A percentile compares a stretch with the other conserved stretches of the same genome.
phyloP scores from a whole-genome alignment of 2,329 filamentous ascomycete species.

The Teratosphaeria pseudoeucalypti region DNA sequence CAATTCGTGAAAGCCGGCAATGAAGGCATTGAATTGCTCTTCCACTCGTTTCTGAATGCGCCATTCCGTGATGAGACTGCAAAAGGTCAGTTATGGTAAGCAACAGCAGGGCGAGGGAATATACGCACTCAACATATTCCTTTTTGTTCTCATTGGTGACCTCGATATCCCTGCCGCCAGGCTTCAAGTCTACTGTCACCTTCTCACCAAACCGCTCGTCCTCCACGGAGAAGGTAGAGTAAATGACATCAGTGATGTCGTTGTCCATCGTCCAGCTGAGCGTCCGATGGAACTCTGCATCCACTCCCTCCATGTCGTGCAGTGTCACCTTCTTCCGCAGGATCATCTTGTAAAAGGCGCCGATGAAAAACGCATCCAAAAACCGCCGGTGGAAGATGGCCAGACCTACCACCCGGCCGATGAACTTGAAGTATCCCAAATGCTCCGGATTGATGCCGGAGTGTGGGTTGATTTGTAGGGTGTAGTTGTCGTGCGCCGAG shows the following conservation, averaged over 20 bases:
- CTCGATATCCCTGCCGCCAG: constrained; percentile 78
- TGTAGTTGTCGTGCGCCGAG: constrained; percentile 99
- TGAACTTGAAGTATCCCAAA: constrained; percentile 99
- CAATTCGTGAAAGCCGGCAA: constrained; percentile 92
- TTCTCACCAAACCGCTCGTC: constrained; percentile 95
- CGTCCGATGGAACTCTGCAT: constrained; percentile 94
- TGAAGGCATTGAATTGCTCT: constrained; percentile 97
- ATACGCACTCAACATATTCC: constrained; percentile 81
- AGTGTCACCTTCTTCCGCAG: constrained; percentile 83
- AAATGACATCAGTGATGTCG: constrained; percentile 87
- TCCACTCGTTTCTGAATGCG: constrained; percentile 97
- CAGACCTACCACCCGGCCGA: constrained; percentile 88
- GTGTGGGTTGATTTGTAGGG: constrained; percentile 97
- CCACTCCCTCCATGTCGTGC: constrained; percentile 97
- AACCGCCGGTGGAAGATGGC: constrained; percentile 98
- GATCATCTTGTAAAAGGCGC: constrained; percentile 99
- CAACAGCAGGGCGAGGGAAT: background rate
- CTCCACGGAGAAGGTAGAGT: constrained; percentile 93
- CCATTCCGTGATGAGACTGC: constrained; percentile 89
- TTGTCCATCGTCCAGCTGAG: constrained; percentile 97
- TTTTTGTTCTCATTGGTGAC: constrained; percentile 99
- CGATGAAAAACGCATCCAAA: constrained; percentile 97
- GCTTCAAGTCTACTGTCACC: constrained; percentile 87
- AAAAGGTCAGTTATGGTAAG: constrained; percentile 5
- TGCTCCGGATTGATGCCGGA: constrained; percentile 99